Evolutionary conservation across 176 grass and related monocot species (phyloP).

Genomic region (Oryza brachyantha): DNA sequence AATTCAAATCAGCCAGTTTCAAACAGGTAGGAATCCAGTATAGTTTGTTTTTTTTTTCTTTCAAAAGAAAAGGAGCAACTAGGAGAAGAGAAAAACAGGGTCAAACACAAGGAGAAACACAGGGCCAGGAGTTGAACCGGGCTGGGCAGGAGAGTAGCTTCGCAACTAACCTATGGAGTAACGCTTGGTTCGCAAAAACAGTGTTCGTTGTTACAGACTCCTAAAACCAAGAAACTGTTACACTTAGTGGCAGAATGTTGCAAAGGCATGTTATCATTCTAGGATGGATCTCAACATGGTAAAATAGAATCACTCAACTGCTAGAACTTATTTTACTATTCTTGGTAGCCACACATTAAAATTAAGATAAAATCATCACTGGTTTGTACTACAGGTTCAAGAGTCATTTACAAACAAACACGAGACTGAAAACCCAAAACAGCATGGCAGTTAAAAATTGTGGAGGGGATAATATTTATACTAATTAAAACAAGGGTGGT

Average conservation of each 20-base stretch:
- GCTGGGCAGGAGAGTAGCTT: not conserved
- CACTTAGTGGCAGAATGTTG: not conserved
- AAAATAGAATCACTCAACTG: not conserved
- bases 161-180: not conserved
- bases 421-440: not conserved
- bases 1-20: not conserved
- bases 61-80: not conserved
- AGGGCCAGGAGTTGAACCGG: not conserved
- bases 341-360: not conserved
- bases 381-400: slow-evolving; percentile 2
- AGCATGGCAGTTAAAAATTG: slow-evolving; percentile 15
- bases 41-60: not conserved
- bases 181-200: not conserved
- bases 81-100: not conserved
- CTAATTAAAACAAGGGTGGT: too few relatives aligned
- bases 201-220: not conserved
- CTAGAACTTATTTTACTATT: slow-evolving; percentile 16
- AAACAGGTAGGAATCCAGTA: not conserved
- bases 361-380: slow-evolving; percentile 3
- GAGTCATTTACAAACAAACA: slow-evolving; percentile 1
- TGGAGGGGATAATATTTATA: slow-evolving; percentile 8
- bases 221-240: not conserved
- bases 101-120: not conserved
- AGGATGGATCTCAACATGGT: not conserved
- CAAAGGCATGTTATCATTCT: not conserved